Evolutionary conservation across 148 eudicot genomes (phyloP).

Genomic region (Salicornia ramosissima): DNA sequence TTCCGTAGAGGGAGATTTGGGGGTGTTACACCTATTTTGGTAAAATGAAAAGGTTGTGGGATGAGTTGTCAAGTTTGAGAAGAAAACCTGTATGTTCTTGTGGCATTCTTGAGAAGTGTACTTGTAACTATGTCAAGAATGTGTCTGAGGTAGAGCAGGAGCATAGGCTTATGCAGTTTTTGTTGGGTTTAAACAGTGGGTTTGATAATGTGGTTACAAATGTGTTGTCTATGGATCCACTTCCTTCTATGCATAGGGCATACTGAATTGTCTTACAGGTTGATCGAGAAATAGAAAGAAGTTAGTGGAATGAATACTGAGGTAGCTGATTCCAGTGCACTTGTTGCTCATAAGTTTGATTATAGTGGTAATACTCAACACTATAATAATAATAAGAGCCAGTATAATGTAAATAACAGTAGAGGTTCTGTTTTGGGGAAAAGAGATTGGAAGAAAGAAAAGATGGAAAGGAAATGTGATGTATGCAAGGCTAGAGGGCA

Average conservation of each 20-base stretch:
- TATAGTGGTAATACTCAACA: not conserved
- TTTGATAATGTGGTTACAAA: not conserved
- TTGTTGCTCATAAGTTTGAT: not conserved
- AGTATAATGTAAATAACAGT: too few relatives aligned
- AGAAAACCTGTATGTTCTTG: too few relatives aligned
- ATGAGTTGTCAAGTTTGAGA: too few relatives aligned
- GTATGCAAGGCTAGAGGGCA: too few relatives aligned
- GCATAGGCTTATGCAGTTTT: too few relatives aligned
- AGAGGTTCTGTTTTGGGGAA: not conserved
- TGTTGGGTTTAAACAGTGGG: too few relatives aligned
- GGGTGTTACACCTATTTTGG: too few relatives aligned
- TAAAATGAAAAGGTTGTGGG: too few relatives aligned
- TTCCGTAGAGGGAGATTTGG: too few relatives aligned
- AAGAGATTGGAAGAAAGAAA: too few relatives aligned
- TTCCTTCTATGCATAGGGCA: not conserved
- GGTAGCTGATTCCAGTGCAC: not conserved
- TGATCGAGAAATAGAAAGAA: not conserved
- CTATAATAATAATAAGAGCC: not conserved
- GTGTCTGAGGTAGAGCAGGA: not conserved
- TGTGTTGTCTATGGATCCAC: not conserved
- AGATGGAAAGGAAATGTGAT: too few relatives aligned
- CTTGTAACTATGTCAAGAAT: not conserved
- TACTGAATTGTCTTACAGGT: not conserved
- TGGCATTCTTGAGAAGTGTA: not conserved
- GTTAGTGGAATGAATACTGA: not conserved